Conservation (phyloP, 2,329 filamentous ascomycete genomes). For the Helotiales sp. region DNA sequence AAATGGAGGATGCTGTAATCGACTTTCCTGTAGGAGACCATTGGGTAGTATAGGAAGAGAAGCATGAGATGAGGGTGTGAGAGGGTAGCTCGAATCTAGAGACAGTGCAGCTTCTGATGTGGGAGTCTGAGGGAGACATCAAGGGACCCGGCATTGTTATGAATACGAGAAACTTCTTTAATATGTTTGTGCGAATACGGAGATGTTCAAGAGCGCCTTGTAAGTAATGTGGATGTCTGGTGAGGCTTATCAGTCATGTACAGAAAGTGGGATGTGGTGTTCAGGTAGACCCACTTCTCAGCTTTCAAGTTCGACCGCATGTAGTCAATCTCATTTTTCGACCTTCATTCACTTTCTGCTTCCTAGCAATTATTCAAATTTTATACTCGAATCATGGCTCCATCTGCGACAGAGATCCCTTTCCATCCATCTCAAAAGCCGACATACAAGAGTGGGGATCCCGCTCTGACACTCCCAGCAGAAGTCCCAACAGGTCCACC, state of each 20-base stretch:
- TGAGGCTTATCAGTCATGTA: background rate
- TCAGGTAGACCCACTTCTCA: background rate
- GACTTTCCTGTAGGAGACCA: slow-evolving; percentile 34
- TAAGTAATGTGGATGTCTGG: background rate
- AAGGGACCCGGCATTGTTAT: too few species aligned
- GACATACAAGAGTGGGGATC: slow-evolving; percentile 12
- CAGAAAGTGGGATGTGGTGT: background rate
- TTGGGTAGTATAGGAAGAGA: too few species aligned
- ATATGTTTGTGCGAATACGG: too few species aligned
- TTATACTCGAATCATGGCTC: background rate
- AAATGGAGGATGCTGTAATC: slow-evolving; percentile 34
- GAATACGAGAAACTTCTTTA: too few species aligned
- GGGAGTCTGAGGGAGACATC: too few species aligned
- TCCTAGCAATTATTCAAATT: background rate
- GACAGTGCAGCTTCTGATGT: too few species aligned
- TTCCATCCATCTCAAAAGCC: background rate
- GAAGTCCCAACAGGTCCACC: slow-evolving; percentile 45
- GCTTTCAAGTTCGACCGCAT: background rate
- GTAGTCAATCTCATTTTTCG: too few species aligned
- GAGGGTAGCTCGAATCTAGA: too few species aligned
- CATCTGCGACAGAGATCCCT: background rate
- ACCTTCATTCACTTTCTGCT: too few species aligned
- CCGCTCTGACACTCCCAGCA: slow-evolving; percentile 10
- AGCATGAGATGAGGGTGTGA: too few species aligned
- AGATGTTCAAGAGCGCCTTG: background rate